Conservation (phyloP, 306 rosid genomes). For the Calophaca sinica region DNA sequence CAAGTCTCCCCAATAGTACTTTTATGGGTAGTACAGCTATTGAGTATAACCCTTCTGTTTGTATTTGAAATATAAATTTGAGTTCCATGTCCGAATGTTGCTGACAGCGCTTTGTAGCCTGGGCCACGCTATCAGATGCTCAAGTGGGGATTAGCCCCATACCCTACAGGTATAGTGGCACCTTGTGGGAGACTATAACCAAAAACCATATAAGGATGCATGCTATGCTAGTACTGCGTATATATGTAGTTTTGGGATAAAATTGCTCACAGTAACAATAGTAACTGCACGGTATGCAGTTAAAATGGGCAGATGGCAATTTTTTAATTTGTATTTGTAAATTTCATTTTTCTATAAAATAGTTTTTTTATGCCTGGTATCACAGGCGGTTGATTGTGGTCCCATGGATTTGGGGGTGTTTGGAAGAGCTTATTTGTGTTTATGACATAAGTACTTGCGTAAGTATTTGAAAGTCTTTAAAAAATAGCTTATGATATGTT, state of each 20-base stretch:
- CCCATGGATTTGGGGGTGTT: no score
- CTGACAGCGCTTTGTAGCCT: neutral
- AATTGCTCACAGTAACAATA: no score
- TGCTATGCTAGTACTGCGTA: neutral
- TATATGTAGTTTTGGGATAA: neutral
- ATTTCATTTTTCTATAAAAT: no score
- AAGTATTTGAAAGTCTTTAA: no score
- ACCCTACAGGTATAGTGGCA: neutral
- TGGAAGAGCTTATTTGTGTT: no score
- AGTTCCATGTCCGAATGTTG: neutral
- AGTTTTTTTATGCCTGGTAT: no score
- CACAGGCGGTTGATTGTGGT: no score
- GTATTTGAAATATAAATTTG: conserved; percentile 14
- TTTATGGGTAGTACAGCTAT: neutral
- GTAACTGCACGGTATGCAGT: no score
- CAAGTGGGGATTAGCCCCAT: neutral
- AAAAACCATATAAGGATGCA: neutral
- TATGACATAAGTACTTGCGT: no score
- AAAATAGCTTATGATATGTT: no score
- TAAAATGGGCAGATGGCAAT: no score
- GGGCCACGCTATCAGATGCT: neutral
- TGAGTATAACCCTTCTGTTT: conserved; percentile 6
- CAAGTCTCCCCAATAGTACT: neutral
- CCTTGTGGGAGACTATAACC: neutral
- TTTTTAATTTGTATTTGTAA: no score